Evolutionary conservation across 768 basidiomycete species (phyloP).

Genomic region (Mycena epipterygia): DNA sequence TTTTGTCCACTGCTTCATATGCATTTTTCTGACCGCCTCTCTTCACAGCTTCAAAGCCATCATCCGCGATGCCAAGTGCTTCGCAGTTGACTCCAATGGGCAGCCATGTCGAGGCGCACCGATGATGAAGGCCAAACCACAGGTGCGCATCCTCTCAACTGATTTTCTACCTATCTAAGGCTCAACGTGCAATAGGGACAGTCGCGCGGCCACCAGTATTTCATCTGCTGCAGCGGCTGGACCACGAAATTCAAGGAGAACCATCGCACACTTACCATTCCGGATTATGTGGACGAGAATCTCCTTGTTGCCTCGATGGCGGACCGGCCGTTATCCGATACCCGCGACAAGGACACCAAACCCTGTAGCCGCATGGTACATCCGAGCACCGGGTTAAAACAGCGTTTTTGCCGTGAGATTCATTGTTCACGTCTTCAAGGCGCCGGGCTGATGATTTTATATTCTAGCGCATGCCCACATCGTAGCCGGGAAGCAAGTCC

Average conservation of each 20-base stretch:
- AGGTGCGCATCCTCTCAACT: neutral
- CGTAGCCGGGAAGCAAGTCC: neutral
- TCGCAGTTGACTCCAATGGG: neutral
- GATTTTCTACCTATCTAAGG: neutral
- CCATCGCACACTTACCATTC: neutral
- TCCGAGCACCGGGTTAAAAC: constrained; percentile 10
- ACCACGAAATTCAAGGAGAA: neutral
- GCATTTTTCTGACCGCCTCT: neutral
- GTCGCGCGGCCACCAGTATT: neutral
- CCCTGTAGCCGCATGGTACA: constrained; percentile 22
- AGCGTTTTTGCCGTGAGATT: neutral
- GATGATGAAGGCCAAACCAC: neutral
- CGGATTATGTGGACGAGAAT: neutral
- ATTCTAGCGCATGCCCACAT: constrained; percentile 17
- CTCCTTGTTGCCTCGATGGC: neutral
- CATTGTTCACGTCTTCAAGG: neutral
- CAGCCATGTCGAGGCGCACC: neutral
- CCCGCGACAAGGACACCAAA: neutral
- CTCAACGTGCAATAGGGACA: neutral
- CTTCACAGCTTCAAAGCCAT: neutral
- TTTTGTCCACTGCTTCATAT: neutral
- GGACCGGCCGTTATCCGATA: neutral
- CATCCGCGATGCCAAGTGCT: neutral
- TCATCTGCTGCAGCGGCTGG: constrained; percentile 9
- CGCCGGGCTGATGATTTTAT: neutral